Conservation (phyloP, 2,329 filamentous ascomycete genomes). For the Canariomyces notabilis region DNA sequence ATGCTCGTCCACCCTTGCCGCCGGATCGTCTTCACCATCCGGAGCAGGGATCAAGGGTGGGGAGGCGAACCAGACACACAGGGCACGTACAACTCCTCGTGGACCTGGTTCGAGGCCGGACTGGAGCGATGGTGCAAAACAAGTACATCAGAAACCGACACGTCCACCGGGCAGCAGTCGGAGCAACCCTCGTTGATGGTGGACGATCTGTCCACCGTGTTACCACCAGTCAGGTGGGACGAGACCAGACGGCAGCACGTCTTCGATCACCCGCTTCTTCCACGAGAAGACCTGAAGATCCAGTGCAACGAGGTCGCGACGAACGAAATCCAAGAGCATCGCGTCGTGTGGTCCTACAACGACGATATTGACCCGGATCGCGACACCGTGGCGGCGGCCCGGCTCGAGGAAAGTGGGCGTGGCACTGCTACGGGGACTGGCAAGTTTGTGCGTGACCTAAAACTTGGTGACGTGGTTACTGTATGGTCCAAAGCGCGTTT, state of each 20-base stretch:
- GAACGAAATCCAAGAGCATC: conserved; percentile 35
- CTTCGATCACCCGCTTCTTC: conserved; percentile 33
- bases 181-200: conserved; percentile 7
- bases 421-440: conserved; percentile 49
- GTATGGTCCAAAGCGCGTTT: conserved; percentile 58
- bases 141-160: conserved; percentile 13
- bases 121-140: conserved; percentile 51
- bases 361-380: conserved; percentile 40
- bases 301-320: conserved; percentile 43
- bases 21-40: conserved; percentile 57
- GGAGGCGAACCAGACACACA: conserved; percentile 30
- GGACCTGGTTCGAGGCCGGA: conserved; percentile 61
- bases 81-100: conserved; percentile 45
- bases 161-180: not conserved
- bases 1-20: conserved; percentile 46
- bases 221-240: conserved; percentile 13
- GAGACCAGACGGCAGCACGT: conserved; percentile 3
- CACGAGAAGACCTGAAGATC: conserved; percentile 37
- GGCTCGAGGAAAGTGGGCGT: conserved; percentile 41
- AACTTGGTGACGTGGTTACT: conserved; percentile 56
- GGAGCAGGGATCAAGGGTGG: conserved; percentile 57
- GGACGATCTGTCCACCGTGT: conserved; percentile 15
- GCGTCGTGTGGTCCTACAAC: conserved; percentile 48
- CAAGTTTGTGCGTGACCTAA: conserved; percentile 50
- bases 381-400: conserved; percentile 11